Percentiles rank a stretch among this genome's conserved stretches.
These are phyloP conservation scores for Fusarium oligoseptatum DNA, from an alignment of 2,329 filamentous ascomycete species.

Conservation along the genomic window DNA sequence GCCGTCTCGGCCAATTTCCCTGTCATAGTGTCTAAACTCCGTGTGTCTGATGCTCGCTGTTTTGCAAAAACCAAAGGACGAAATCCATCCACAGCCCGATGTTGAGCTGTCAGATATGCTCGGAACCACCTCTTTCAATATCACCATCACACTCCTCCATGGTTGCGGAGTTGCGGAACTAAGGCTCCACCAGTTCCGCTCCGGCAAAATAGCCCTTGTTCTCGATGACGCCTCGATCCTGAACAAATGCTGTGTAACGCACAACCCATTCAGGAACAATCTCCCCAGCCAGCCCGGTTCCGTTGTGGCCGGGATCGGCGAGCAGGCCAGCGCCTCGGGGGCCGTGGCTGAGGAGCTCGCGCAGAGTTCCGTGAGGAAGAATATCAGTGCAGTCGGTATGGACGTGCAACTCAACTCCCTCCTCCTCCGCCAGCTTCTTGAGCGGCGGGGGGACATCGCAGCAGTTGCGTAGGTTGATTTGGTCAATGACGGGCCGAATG, in stretches of 20 bases:
- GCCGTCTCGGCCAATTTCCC: slow-evolving; percentile 44
- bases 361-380: slow-evolving; percentile 84
- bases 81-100: slow-evolving; percentile 30
- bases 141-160: slow-evolving; percentile 1
- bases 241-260: slow-evolving; percentile 96
- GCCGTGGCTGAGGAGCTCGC: slow-evolving; percentile 83
- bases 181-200: slow-evolving; percentile 73
- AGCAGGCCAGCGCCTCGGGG: slow-evolving; percentile 81
- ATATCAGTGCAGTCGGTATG: slow-evolving; percentile 96
- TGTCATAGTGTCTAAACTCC: slow-evolving; percentile 46
- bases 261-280: slow-evolving; percentile 93
- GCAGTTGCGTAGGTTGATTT: slow-evolving; percentile 96
- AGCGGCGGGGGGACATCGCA: slow-evolving; percentile 94
- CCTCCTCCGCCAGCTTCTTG: slow-evolving; percentile 83
- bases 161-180: slow-evolving; percentile 15
- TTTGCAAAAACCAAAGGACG: slow-evolving; percentile 44
- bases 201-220: slow-evolving; percentile 98
- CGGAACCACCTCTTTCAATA: slow-evolving; percentile 12
- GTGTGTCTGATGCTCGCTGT: slow-evolving; percentile 53
- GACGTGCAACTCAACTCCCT: slow-evolving; percentile 88
- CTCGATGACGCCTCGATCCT: slow-evolving; percentile 94
- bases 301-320: slow-evolving; percentile 66
- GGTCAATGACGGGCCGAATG: slow-evolving; percentile 85
- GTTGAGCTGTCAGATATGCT: slow-evolving; percentile 31
- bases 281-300: slow-evolving; percentile 77